Percentiles rank a stretch among this genome's conserved stretches.
phyloP scores from a whole-genome alignment of 768 basidiomycete species.

The Lentinula sp. region DNA sequence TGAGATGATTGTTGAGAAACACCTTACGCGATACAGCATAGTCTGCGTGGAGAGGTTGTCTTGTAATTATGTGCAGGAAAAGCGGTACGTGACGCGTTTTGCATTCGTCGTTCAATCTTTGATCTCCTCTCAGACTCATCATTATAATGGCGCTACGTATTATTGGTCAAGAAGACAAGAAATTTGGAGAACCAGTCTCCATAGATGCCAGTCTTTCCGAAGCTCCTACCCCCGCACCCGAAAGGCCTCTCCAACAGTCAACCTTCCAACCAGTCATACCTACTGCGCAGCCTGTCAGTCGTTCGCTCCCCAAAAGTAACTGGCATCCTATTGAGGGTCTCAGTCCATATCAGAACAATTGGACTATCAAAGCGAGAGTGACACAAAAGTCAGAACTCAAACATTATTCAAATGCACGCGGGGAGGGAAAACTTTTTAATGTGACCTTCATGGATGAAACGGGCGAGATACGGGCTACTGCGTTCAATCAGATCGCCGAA shows the following conservation, averaged over 20 bases:
- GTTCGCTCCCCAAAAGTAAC: conserved; percentile 9
- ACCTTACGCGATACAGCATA: conserved; percentile 60
- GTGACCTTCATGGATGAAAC: conserved; percentile 93
- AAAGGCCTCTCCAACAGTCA: conserved; percentile 16
- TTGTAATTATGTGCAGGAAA: conserved; percentile 77
- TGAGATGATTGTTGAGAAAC: conserved; percentile 54
- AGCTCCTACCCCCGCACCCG: conserved; percentile 22
- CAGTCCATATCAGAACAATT: conserved; percentile 96
- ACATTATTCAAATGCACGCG: conserved; percentile 82
- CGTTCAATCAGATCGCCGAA: conserved; percentile 82
- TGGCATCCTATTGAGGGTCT: conserved; percentile 83
- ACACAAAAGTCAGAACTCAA: conserved; percentile 85
- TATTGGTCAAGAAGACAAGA: conserved; percentile 47
- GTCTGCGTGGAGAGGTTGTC: conserved; percentile 70
- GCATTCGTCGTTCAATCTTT: neutral
- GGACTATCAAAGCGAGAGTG: conserved; percentile 96
- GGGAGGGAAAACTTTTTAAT: conserved; percentile 94
- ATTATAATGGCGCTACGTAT: conserved; percentile 70
- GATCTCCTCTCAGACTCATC: conserved; percentile 51
- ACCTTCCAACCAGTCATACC: conserved; percentile 8
- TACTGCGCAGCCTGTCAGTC: conserved; percentile 12
- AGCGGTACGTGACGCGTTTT: conserved; percentile 50
- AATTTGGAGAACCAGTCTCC: conserved; percentile 60
- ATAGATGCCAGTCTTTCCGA: conserved; percentile 22
- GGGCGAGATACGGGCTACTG: conserved; percentile 87